Conservation (phyloP, 768 basidiomycete genomes). For the Tulasnella sp. region DNA sequence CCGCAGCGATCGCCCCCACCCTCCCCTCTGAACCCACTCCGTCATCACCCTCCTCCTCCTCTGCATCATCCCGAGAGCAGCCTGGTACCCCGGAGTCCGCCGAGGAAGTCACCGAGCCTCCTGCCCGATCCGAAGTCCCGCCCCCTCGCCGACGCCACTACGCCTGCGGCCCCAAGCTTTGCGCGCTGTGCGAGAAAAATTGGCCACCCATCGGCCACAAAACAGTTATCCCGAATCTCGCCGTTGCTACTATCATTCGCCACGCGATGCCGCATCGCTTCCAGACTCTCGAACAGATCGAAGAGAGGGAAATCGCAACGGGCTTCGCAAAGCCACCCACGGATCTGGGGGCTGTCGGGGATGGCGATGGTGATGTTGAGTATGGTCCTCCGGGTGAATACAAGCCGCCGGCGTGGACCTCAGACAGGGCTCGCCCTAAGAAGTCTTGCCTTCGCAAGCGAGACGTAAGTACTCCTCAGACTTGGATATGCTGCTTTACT, state of each 20-base stretch:
- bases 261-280: background rate
- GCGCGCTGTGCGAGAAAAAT: too few species aligned
- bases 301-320: background rate
- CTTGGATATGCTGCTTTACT: too few species aligned
- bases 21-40: too few species aligned
- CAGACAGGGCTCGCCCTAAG: background rate
- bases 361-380: background rate
- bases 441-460: background rate
- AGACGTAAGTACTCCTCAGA: too few species aligned
- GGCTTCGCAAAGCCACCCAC: background rate
- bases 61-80: too few species aligned
- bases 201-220: background rate
- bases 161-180: too few species aligned
- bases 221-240: background rate
- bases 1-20: too few species aligned
- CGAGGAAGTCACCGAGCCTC: too few species aligned
- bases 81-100: too few species aligned
- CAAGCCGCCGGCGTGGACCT: background rate
- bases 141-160: background rate
- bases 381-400: background rate
- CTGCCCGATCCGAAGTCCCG: too few species aligned
- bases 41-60: too few species aligned
- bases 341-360: too few species aligned
- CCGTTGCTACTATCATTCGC: background rate
- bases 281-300: background rate